Conservation (phyloP, 2,329 filamentous ascomycete species). For the Pseudogymnoascus sp. region DNA sequence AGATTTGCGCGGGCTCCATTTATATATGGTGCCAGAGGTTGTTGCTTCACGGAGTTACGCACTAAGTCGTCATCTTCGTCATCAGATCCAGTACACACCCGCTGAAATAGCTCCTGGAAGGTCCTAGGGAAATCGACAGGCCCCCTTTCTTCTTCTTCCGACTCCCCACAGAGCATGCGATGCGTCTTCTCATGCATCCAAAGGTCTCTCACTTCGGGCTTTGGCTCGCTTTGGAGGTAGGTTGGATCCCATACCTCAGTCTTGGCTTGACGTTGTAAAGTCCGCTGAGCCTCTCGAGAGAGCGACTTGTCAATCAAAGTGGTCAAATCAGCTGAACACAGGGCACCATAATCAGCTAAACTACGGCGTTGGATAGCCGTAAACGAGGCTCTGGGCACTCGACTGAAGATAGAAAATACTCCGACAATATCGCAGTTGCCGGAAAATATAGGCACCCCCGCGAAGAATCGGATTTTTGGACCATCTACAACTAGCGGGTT, state of each 20-base stretch:
- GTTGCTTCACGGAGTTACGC: too few relatives aligned
- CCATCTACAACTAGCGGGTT: conserved; percentile 25
- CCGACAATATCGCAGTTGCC: conserved; percentile 24
- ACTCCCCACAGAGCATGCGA: neutral
- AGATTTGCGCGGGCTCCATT: neutral
- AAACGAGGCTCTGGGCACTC: conserved; percentile 21
- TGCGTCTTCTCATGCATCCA: neutral
- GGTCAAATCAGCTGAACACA: neutral
- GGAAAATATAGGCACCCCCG: conserved; percentile 29
- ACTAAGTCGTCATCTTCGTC: neutral
- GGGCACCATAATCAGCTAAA: conserved; percentile 22
- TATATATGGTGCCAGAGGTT: neutral
- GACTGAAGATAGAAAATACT: conserved; percentile 26
- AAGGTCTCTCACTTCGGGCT: neutral
- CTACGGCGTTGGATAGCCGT: conserved; percentile 19
- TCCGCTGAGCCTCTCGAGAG: neutral
- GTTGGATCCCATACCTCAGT: neutral
- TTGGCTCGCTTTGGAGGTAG: neutral
- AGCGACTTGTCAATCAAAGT: neutral
- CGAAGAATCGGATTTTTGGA: conserved; percentile 29
- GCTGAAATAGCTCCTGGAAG: neutral
- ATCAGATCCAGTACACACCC: too few relatives aligned
- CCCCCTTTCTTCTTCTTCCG: neutral
- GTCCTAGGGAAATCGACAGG: neutral
- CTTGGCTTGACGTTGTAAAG: neutral